Evolutionary conservation across 2,329 filamentous ascomycete genomes (phyloP).

Genomic region (Magnaporthiopsis poae): DNA sequence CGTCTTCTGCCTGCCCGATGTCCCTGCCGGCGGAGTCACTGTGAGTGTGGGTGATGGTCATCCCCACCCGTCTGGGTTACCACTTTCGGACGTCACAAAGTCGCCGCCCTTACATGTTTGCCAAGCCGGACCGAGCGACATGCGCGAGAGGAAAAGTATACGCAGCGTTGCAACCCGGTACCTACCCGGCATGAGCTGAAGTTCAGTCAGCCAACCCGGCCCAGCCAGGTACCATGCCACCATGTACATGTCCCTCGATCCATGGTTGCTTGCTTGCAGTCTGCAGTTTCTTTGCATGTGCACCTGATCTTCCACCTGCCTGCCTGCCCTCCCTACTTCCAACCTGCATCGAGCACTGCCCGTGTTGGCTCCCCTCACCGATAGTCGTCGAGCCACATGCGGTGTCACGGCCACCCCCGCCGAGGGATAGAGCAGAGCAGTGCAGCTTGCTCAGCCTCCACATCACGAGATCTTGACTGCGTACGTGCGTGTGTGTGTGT

Average conservation of each 20-base stretch:
- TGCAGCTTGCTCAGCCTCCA: background rate
- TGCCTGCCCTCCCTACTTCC: background rate
- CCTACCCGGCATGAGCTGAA: background rate
- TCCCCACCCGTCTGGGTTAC: background rate
- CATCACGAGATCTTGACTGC: background rate
- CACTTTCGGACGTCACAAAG: background rate
- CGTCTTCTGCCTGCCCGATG: background rate
- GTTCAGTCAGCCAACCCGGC: background rate
- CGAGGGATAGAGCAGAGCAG: background rate
- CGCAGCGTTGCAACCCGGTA: background rate
- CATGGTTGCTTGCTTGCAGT: too few relatives aligned
- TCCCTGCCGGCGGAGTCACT: too few relatives aligned
- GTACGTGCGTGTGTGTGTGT: too few relatives aligned
- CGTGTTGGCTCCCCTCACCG: background rate
- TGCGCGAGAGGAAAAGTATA: background rate
- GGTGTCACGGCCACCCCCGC: background rate
- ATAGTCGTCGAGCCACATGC: background rate
- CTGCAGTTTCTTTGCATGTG: background rate
- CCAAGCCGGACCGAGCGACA: background rate
- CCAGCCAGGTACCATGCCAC: background rate
- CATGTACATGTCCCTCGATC: too few relatives aligned
- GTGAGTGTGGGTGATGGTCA: background rate
- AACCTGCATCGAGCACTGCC: background rate
- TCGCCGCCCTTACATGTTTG: background rate
- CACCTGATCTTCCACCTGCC: background rate